Conservation (phyloP, 331 rosid genomes). For the Telfairia occidentalis region DNA sequence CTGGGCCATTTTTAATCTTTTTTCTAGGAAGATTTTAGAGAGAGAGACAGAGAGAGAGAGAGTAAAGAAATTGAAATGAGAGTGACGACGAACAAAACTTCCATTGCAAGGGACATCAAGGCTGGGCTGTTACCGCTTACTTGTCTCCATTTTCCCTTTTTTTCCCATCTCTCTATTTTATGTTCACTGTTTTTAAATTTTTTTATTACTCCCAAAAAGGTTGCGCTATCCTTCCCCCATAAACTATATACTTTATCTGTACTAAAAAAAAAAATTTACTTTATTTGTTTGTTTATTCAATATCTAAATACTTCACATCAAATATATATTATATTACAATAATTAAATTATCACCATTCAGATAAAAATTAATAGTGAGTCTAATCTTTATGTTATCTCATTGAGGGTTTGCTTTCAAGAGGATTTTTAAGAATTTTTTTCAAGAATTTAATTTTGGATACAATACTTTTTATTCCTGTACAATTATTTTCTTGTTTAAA, state of each 20-base stretch:
- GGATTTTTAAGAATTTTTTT: too few species aligned
- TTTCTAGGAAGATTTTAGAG: conserved; percentile 41
- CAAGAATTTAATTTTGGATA: too few species aligned
- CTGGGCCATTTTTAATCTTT: conserved; percentile 40
- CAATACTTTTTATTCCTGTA: too few species aligned
- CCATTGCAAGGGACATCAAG: conserved; percentile 41
- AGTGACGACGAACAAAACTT: conserved; percentile 40
- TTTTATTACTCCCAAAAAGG: conserved; percentile 18
- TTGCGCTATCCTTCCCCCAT: not conserved
- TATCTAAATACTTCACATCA: not conserved
- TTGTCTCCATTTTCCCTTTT: not conserved
- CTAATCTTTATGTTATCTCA: too few species aligned
- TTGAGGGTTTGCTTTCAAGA: too few species aligned
- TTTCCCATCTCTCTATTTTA: conserved; percentile 8
- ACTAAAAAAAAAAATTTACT: too few species aligned
- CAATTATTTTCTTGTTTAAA: too few species aligned
- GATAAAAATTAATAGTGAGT: too few species aligned
- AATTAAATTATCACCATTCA: too few species aligned
- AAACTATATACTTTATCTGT: not conserved
- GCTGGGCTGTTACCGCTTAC: conserved; percentile 22
- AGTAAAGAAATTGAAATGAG: not conserved
- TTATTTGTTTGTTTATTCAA: not conserved
- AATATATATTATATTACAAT: not conserved
- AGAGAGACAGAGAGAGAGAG: conserved; percentile 33
- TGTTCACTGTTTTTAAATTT: conserved; percentile 16